A percentile compares a stretch with the other conserved stretches of the same genome.
phyloP scores from a whole-genome alignment of 139 green algal species.

The Tetraselmis chui region DNA sequence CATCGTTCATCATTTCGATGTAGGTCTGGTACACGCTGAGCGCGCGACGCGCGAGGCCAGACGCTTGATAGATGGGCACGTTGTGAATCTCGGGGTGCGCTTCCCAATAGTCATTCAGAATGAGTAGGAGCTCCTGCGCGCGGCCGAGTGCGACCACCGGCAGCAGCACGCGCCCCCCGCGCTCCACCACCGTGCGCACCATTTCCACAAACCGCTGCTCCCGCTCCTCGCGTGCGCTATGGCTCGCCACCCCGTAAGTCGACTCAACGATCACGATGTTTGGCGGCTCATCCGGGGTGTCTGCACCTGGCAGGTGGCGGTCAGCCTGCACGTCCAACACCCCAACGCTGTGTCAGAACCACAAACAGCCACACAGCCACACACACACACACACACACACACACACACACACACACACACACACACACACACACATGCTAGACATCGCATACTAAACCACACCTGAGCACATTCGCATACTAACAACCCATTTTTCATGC shows the following conservation, averaged over 20 bases:
- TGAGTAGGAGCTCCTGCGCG: slow-evolving; percentile 92
- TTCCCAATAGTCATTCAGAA: slow-evolving; percentile 95
- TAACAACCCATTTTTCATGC: too few relatives aligned
- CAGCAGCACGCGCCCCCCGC: slow-evolving; percentile 83
- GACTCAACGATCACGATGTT: slow-evolving; percentile 88
- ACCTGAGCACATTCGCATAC: too few relatives aligned
- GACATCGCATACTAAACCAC: too few relatives aligned
- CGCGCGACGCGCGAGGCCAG: slow-evolving; percentile 60
- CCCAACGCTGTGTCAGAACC: too few relatives aligned
- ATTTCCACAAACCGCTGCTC: slow-evolving; percentile 77
- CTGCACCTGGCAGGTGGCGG: slow-evolving; percentile 81
- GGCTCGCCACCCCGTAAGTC: slow-evolving; percentile 89
- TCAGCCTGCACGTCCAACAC: slow-evolving; percentile 61
- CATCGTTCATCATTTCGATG: slow-evolving; percentile 95
- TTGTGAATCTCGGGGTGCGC: slow-evolving; percentile 69
- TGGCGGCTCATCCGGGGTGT: slow-evolving; percentile 74
- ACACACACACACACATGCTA: too few relatives aligned
- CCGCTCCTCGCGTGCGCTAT: slow-evolving; percentile 73
- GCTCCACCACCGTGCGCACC: slow-evolving; percentile 45
- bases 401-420: too few relatives aligned
- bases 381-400: too few relatives aligned
- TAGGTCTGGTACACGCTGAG: slow-evolving; percentile 89
- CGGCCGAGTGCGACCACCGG: slow-evolving; percentile 92
- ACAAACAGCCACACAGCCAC: too few relatives aligned
- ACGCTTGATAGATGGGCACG: slow-evolving; percentile 86